Base-by-base conservation (phyloP, 768 basidiomycete genomes). In the Amanita thiersii region DNA sequence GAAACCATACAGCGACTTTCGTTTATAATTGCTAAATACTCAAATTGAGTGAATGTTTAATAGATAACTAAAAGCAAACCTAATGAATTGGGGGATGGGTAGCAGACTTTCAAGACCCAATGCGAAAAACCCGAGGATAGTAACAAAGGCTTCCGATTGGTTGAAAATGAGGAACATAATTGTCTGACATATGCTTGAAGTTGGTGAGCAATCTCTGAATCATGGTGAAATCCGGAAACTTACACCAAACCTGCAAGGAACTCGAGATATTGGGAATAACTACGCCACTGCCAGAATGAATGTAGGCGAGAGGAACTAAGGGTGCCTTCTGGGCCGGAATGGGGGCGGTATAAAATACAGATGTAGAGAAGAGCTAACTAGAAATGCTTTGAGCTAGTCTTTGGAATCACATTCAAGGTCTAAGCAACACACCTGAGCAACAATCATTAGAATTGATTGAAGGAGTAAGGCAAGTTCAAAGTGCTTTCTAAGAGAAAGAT, bases 241-340 rank as follows among this genome's bases (percentile, higher is more conserved):
- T 49, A 88, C 88, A 90, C 81, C 45, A 83, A 68, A 6, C 76
- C 82, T 6, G 84, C 83, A 39, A 91, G 66, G 59, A 86, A 89
- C 53, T 91, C 88, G 39, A 91, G 68, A 55, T 91, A 81, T 52
- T 86, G 84, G 1, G 72, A 62, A 56, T 89, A 91, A 2, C 65
- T 72, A 36, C 70, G 60, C 88, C 88, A 91, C 52, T 91, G 86
- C 88, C 88, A 91, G 60, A 90, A 89, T 0, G 76, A 72, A 43
- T 85, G 64, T 2, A 78, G 84, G 23, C 88, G 73, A 15, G 70
- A 59, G 3, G 85, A 86, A 5, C 64, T 60, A 24, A 74, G 72
- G 12, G 79, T 54, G 40, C 57, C 66, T 59, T 84, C 86, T 14
- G 79, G 68, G 47, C 73, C 80, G 23, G 67, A 52, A 37, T 66